Evolutionary conservation across 163 green algal genomes (phyloP), one percentile per base, ranked within the genome.

Genomic region (Scenedesmus sp.): DNA sequence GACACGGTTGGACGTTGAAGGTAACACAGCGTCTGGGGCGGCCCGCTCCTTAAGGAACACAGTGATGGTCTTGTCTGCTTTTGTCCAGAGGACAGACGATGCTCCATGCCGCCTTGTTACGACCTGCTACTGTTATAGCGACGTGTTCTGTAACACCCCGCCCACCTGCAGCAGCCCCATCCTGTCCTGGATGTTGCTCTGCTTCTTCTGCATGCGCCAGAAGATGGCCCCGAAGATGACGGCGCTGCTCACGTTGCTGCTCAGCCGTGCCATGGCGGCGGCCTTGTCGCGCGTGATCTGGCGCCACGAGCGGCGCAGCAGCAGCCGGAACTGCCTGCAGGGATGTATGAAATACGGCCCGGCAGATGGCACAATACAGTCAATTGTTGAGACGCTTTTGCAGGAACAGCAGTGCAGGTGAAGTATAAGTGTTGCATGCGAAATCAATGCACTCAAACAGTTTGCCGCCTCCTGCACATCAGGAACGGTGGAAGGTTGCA

Each of bases 151-250:
- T 20, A 76, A 7, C 66, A 34, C 16, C 3, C 18, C 60, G 54
- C 52, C 0, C 90, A 96, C 97, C 96, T 99, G 97, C 86, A 99
- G 95, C 66, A 99, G 96, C 5, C 98, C 98, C 94, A 99, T 94
- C 59, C 98, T 92, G 94, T 99, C 96, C 93, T 99, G 97, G 56
- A 99, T 98, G 88, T 90, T 92, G 26, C 94, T 94, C 93, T 99
- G 97, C 9, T 88, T 94, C 57, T 87, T 88, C 26, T 93, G 86
- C 94, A 99, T 96, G 62, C 96, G 94, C 88, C 95, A 98, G 95
- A 97, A 99, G 94, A 99, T 99, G 93, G 94, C 91, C 26, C 97
- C 98, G 93, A 99, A 99, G 74, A 99, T 96, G 55, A 98, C 18
- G 1, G 98, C 98, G 15, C 96, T 98, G 57, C 92, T 96, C 20